phyloP scores from a whole-genome alignment of 2,329 filamentous ascomycete genomes.

The Alternaria gansuensis region DNA sequence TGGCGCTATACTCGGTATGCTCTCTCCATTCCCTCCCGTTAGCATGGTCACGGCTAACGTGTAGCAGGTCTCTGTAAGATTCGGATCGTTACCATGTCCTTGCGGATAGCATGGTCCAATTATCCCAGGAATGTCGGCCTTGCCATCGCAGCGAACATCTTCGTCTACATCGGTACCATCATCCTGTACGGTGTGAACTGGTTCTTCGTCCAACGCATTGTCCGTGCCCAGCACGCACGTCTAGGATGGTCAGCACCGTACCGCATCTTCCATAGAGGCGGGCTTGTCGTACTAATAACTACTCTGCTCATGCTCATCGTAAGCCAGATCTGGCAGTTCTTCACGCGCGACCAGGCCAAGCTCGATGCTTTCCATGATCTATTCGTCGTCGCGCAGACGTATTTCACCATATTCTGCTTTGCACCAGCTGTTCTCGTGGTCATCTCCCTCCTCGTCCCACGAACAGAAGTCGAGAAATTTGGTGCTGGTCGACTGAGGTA shows the following conservation, averaged over 20 bases:
- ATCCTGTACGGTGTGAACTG: conserved; percentile 83
- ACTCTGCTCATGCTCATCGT: conserved; percentile 73
- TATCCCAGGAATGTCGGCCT: conserved; percentile 56
- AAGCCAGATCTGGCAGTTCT: conserved; percentile 70
- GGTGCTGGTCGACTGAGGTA: conserved; percentile 72
- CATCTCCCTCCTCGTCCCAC: conserved; percentile 59
- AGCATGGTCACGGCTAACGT: conserved; percentile 20
- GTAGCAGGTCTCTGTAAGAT: conserved; percentile 56
- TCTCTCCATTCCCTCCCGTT: not conserved
- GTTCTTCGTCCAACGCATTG: conserved; percentile 77
- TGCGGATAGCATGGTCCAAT: conserved; percentile 52
- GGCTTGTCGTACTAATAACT: conserved; percentile 64
- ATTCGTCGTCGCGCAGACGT: conserved; percentile 70
- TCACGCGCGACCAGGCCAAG: conserved; percentile 66
- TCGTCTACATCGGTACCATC: conserved; percentile 77
- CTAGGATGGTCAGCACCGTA: conserved; percentile 72
- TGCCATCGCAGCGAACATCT: conserved; percentile 69
- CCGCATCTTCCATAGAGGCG: conserved; percentile 58
- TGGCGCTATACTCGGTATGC: conserved; percentile 54
- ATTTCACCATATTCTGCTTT: conserved; percentile 71
- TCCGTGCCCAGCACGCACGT: conserved; percentile 75
- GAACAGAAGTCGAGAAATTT: conserved; percentile 64
- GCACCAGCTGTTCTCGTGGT: conserved; percentile 68
- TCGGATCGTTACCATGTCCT: conserved; percentile 54
- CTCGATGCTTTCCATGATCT: conserved; percentile 67